Evolutionary conservation across 2,329 filamentous ascomycete genomes (phyloP).

Genomic region (Ascochyta pisi): DNA sequence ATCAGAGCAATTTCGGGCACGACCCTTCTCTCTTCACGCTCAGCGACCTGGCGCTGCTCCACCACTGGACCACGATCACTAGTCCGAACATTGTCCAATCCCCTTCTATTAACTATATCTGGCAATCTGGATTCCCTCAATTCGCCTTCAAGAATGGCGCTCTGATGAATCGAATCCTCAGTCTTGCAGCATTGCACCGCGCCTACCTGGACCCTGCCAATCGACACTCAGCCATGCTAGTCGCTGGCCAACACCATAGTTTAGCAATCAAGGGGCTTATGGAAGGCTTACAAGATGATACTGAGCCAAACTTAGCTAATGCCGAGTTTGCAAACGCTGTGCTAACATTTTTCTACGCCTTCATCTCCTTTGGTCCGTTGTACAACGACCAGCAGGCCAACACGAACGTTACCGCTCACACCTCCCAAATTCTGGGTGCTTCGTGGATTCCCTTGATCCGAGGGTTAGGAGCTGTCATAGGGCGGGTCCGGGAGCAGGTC

Average conservation of each 20-base stretch:
- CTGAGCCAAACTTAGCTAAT: constrained; percentile 1
- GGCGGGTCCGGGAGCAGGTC: constrained; percentile 14
- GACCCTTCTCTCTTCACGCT: constrained; percentile 14
- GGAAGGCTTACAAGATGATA: constrained; percentile 8
- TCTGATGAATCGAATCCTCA: constrained; percentile 26
- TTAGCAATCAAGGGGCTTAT: constrained; percentile 20
- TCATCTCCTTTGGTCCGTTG: constrained; percentile 26
- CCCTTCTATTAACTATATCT: constrained; percentile 18
- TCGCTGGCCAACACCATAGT: constrained; percentile 22
- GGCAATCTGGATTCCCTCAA: constrained; percentile 20
- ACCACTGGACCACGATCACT: constrained; percentile 26
- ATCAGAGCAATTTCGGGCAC: constrained; percentile 1
- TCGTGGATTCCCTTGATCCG: constrained; percentile 31
- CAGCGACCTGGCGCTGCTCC: constrained; percentile 24
- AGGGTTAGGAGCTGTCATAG: constrained; percentile 19
- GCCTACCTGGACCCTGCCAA: constrained; percentile 23
- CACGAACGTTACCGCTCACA: background rate
- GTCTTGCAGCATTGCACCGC: constrained; percentile 22
- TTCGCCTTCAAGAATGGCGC: constrained; percentile 17
- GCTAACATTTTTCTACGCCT: constrained; percentile 18
- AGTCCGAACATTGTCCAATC: constrained; percentile 20
- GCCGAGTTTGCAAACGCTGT: constrained; percentile 24
- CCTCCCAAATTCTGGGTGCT: constrained; percentile 24
- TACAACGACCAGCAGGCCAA: constrained; percentile 11
- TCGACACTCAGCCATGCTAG: constrained; percentile 9